Evolutionary conservation across 2,329 filamentous ascomycete genomes (phyloP).

Genomic region (Setomelanomma holmii): DNA sequence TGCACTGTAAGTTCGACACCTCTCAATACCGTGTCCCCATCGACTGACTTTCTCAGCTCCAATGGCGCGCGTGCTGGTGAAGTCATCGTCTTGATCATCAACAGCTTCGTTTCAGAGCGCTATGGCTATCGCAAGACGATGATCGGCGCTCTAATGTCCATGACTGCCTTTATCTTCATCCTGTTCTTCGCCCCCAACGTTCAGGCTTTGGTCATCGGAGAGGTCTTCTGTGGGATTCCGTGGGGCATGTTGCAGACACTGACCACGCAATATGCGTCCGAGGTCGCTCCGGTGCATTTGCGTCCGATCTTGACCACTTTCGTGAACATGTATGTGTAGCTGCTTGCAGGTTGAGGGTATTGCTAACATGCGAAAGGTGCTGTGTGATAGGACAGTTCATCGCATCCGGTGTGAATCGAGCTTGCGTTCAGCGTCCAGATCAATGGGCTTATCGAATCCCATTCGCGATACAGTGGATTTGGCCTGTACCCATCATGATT

Average conservation of each 20-base stretch:
- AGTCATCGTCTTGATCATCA: slow-evolving; percentile 53
- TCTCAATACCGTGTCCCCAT: background rate
- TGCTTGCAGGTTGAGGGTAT: background rate
- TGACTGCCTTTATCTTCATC: slow-evolving; percentile 53
- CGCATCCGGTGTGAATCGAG: slow-evolving; percentile 72
- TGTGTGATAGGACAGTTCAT: slow-evolving; percentile 77
- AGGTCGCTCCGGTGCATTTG: slow-evolving; percentile 72
- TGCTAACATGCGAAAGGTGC: slow-evolving; percentile 49
- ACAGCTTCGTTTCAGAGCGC: slow-evolving; percentile 52
- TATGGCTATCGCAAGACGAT: slow-evolving; percentile 55
- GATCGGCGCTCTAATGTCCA: slow-evolving; percentile 48
- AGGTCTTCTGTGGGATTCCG: slow-evolving; percentile 55
- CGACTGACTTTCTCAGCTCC: slow-evolving; percentile 15
- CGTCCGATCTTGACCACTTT: slow-evolving; percentile 65
- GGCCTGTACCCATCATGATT: slow-evolving; percentile 70
- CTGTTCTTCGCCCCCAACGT: slow-evolving; percentile 56
- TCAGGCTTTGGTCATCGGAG: slow-evolving; percentile 49
- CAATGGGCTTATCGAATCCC: slow-evolving; percentile 70
- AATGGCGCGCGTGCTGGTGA: slow-evolving; percentile 55
- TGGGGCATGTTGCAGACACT: slow-evolving; percentile 57
- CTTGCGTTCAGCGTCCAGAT: slow-evolving; percentile 68
- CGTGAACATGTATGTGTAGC: slow-evolving; percentile 62
- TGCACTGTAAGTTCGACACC: slow-evolving; percentile 38
- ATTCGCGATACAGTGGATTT: slow-evolving; percentile 77
- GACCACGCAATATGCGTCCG: slow-evolving; percentile 56